These are phyloP conservation scores for Puccinia hordei DNA, from an alignment of 1,284 basidiomycete genomes.

Conservation along the genomic window DNA sequence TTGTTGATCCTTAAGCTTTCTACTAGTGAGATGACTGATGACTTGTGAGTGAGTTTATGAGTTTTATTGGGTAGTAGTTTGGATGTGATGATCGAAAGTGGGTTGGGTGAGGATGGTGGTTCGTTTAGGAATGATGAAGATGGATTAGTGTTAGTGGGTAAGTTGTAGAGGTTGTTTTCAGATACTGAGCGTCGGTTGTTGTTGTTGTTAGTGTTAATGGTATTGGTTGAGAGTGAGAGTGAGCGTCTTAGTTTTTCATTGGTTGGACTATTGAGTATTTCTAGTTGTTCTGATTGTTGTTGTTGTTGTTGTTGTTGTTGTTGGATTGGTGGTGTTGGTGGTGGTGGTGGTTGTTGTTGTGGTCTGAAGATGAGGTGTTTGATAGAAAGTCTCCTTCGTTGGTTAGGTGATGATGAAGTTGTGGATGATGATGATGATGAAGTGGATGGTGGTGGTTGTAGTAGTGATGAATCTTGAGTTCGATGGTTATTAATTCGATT, in stretches of 20 bases:
- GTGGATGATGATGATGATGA: background rate
- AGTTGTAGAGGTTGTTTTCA: too few species aligned
- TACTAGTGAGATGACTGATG: background rate
- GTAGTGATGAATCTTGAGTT: too few species aligned
- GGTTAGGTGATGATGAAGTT: background rate
- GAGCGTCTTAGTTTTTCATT: background rate
- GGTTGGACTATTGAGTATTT: background rate
- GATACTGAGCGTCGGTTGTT: too few species aligned
- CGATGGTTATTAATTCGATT: too few species aligned
- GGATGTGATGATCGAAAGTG: slow-evolving; percentile 4
- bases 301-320: background rate
- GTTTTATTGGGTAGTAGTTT: background rate
- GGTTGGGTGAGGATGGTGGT: background rate
- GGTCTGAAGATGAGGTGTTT: too few species aligned
- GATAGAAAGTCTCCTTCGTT: background rate
- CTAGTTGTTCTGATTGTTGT: background rate
- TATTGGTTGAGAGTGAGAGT: background rate
- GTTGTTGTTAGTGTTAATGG: background rate
- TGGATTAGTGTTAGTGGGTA: too few species aligned
- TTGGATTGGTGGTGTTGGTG: background rate
- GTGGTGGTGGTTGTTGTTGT: background rate
- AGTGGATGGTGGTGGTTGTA: too few species aligned
- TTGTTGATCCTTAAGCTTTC: slow-evolving; percentile 4
- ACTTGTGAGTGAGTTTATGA: background rate
- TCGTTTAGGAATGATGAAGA: background rate